phyloP scores from a whole-genome alignment of 805 yeast species.

The Cyberlindnera maritima region DNA sequence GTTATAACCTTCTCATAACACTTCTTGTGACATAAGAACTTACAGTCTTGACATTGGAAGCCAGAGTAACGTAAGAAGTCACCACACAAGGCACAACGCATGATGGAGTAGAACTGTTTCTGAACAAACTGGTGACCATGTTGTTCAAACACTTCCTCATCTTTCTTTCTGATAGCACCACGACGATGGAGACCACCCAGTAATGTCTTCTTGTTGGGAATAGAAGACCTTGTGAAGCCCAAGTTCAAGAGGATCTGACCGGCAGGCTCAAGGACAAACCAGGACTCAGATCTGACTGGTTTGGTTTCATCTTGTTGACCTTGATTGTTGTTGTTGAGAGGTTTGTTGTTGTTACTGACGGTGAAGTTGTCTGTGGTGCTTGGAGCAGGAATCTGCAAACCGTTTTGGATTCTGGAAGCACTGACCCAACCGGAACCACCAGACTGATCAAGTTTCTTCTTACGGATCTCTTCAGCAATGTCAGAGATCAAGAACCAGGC shows the following conservation, averaged over 20 bases:
- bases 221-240: conserved; percentile 71
- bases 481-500: conserved; percentile 91
- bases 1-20: conserved; percentile 80
- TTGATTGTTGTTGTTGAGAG: not conserved
- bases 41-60: conserved; percentile 82
- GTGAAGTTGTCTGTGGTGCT: conserved; percentile 27
- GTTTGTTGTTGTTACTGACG: conserved; percentile 14
- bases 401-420: conserved; percentile 53
- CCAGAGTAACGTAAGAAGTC: conserved; percentile 90
- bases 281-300: conserved; percentile 57
- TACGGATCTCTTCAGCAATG: conserved; percentile 91
- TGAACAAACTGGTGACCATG: conserved; percentile 97
- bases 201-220: conserved; percentile 41
- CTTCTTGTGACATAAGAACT: conserved; percentile 75
- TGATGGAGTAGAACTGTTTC: conserved; percentile 90
- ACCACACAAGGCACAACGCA: conserved; percentile 97
- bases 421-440: conserved; percentile 87
- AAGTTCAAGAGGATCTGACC: conserved; percentile 82
- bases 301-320: conserved; percentile 12
- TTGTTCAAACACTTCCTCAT: conserved; percentile 84
- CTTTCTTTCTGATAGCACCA: conserved; percentile 95
- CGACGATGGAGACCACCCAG: conserved; percentile 84
- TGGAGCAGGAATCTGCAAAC: conserved; percentile 15
- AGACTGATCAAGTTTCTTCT: conserved; percentile 77
- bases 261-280: conserved; percentile 92